phyloP scores from a whole-genome alignment of 108 stramenopile species.

The Cyclotella sp. region DNA sequence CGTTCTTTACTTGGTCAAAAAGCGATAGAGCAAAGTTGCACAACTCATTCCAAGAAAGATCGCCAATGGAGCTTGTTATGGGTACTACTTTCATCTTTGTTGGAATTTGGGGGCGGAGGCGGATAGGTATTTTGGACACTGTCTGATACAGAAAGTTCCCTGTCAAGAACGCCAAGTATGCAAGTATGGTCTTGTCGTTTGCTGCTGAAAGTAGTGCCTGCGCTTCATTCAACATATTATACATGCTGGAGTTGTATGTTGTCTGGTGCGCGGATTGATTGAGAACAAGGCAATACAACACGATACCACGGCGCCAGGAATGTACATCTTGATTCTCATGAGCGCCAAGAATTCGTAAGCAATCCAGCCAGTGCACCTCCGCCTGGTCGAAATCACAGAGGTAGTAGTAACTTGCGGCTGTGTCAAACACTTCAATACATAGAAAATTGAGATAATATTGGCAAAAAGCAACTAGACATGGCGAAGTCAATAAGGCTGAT shows the following conservation, averaged over 20 bases:
- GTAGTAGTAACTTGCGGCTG: constrained; percentile 54
- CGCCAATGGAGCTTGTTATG: constrained; percentile 13
- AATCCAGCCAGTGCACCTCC: constrained; percentile 38
- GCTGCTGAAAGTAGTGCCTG: constrained; percentile 29
- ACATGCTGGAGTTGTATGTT: constrained; percentile 21
- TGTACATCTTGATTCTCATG: constrained; percentile 8
- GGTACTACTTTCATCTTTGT: constrained; percentile 24
- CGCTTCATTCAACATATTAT: constrained; percentile 34
- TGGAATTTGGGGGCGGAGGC: constrained; percentile 26
- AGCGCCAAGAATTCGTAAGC: constrained; percentile 36
- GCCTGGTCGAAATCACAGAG: constrained; percentile 55
- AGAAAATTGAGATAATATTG: not conserved
- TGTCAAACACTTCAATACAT: constrained; percentile 37
- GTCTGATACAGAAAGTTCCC: constrained; percentile 24
- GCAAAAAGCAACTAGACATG: not conserved
- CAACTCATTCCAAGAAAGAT: constrained; percentile 39
- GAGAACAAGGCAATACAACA: constrained; percentile 35
- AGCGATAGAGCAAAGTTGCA: constrained; percentile 18
- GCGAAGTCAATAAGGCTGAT: not conserved
- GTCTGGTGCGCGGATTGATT: constrained; percentile 20
- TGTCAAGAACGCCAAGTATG: constrained; percentile 44
- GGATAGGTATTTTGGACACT: constrained; percentile 33
- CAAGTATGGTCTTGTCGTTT: constrained; percentile 33
- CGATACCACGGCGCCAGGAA: constrained; percentile 34
- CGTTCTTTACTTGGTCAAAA: constrained; percentile 43